Conservation (phyloP, 129 eudicot genomes). For the Tagetes patula region DNA sequence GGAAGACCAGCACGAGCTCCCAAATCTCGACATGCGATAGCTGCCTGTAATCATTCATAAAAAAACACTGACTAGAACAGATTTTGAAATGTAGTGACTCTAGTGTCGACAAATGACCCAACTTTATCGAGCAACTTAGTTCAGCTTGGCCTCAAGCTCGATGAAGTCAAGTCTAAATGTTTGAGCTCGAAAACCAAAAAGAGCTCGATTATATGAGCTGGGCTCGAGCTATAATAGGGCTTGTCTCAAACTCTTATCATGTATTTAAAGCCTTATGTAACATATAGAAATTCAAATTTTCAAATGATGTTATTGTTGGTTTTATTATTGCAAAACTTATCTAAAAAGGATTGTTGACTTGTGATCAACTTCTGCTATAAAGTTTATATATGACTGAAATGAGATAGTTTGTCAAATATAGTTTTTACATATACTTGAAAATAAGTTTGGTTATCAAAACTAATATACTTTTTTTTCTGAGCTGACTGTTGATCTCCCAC, state of each 20-base stretch:
- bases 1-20: constrained; percentile 98
- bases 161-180: background rate
- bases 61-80: background rate
- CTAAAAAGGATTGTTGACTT: background rate
- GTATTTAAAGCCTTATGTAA: background rate
- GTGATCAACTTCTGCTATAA: background rate
- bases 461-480: background rate
- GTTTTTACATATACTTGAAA: background rate
- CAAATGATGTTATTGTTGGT: background rate
- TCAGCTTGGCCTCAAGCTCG: background rate
- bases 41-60: constrained; percentile 55
- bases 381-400: background rate
- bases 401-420: background rate
- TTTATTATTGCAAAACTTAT: background rate
- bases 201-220: background rate
- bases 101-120: background rate
- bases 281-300: background rate
- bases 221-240: background rate
- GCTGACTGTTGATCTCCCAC: background rate
- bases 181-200: background rate
- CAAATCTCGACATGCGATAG: constrained; percentile 60
- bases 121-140: background rate
- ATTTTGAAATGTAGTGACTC: background rate
- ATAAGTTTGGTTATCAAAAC: background rate
- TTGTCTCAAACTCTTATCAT: background rate